Base-by-base conservation (phyloP, 2,329 filamentous ascomycete species). In the Bertia moriformis region DNA sequence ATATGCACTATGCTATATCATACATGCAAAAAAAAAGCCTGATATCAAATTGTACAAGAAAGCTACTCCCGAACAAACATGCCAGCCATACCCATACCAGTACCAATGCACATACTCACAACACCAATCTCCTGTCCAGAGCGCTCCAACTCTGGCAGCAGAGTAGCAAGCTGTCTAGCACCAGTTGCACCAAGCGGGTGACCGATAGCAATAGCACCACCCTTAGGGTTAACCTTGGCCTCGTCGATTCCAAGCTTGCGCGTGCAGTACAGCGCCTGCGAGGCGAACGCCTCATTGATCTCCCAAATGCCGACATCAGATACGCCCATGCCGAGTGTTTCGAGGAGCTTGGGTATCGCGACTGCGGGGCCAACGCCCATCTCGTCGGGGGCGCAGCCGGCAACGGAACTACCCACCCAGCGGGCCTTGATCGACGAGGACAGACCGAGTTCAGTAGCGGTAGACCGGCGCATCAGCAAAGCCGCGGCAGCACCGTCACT, bases 351-450 rank as follows among this genome's bases (percentile, higher is more conserved):
- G 4, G 88, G 88, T 39, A 95, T 89, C 0, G 85, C 88, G 19
- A 93, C 53, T 0, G 86, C 85, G 0, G 89, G 88, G 0, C 89
- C 88, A 42, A 95, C 68, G 29, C 89, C 88, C 89, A 96, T 95
- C 68, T 94, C 87, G 52, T 93, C 86, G 0, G 89, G 88, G 39
- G 67, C 68, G 54, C 85, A 93, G 12, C 89, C 88, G 0, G 78
- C 75, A 10, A 84, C 78, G 19, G 77, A 70, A 1, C 83, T 80
- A 0, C 73, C 79, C 0, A 87, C 83, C 65, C 88, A 95, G 56
- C 83, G 86, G 24, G 82, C 88, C 42, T 93, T 77, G 50, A 94
- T 84, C 19, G 64, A 66, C 4, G 65, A 67, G 13, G 66, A 59
- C 1, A 93, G 66, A 0, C 86, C 86, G 0, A 93, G 69, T 40